Base-by-base conservation (phyloP, 768 basidiomycete genomes). In the Pulveroboletus sp. region DNA sequence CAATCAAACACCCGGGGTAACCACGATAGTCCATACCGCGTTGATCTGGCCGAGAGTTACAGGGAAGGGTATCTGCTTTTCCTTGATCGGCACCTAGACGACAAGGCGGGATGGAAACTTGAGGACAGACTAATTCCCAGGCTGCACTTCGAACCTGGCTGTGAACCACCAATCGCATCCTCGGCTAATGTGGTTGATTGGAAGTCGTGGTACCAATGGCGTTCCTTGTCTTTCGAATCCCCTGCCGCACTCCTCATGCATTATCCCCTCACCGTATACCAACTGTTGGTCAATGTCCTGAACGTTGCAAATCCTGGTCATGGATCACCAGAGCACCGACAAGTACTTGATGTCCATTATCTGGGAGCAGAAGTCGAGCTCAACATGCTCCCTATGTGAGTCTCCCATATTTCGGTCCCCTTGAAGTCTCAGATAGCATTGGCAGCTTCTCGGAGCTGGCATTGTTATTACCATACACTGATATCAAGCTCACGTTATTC, bases 181-280 rank as follows among this genome's bases (percentile, higher is more conserved):
- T 51, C 63, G 43, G 58, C 46, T 26, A 62, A 67, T 17, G 57
- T 73, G 29, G 54, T 58, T 23, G 71, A 67, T 49, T 78, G 76
- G 77, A 63, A 61, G 27, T 69, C 71, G 22, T 78, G 74, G 63
- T 72, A 77, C 56, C 52, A 66, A 40, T 77, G 76, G 76, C 71
- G 76, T 31, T 64, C 68, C 40, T 57, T 78, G 19, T 69, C 76
- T 30, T 59, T 74, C 32, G 59, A 61, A 22, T 75, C 75, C 19
- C 73, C 74, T 8, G 74, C 73, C 0, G 73, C 68, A 22, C 63
- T 77, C 31, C 62, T 75, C n/a, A 63, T 78, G 56, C 71, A 74
- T 44, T 76, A 68, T 53, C 73, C 76, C 9, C 57, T 77, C 52
- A 64, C 68, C 14, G 61, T 73, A 20, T 76, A 74, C 50, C 63